Conservation (phyloP, 345 rosid genomes). For the Eucalyptus camaldulensis region DNA sequence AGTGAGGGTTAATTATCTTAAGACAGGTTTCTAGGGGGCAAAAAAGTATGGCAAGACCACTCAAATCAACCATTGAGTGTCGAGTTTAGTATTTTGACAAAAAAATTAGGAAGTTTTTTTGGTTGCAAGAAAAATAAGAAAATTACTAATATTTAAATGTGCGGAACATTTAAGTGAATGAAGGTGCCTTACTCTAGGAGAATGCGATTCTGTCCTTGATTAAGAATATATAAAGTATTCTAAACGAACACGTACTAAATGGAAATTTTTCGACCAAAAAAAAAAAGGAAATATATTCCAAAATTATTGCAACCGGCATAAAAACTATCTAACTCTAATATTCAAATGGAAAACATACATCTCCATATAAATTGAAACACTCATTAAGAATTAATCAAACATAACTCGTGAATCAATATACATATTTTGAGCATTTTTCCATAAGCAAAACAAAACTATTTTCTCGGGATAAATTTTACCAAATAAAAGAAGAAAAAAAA, state of each 20-base stretch:
- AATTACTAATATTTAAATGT: not conserved
- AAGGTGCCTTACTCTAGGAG: not conserved
- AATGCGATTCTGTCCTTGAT: not conserved
- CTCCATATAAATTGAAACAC: not conserved
- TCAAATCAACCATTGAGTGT: not conserved
- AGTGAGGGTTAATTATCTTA: not conserved
- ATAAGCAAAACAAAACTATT: not conserved
- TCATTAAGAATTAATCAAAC: not conserved
- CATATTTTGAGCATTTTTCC: not conserved
- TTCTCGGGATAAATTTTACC: not conserved
- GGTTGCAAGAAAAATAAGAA: not conserved
- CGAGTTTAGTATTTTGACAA: not conserved
- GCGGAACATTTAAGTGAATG: not conserved
- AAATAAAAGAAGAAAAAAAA: not conserved
- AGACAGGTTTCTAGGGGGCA: not conserved
- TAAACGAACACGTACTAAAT: not conserved
- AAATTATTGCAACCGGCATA: not conserved
- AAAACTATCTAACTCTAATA: not conserved
- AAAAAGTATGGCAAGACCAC: not conserved
- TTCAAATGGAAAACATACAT: not conserved
- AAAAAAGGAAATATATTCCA: not conserved
- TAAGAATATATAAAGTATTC: not conserved
- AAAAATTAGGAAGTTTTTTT: not conserved
- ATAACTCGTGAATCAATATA: not conserved
- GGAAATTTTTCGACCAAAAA: not conserved